Evolutionary conservation across 2,329 filamentous ascomycete species (phyloP).

Genomic region (Akanthomyces muscarius): DNA sequence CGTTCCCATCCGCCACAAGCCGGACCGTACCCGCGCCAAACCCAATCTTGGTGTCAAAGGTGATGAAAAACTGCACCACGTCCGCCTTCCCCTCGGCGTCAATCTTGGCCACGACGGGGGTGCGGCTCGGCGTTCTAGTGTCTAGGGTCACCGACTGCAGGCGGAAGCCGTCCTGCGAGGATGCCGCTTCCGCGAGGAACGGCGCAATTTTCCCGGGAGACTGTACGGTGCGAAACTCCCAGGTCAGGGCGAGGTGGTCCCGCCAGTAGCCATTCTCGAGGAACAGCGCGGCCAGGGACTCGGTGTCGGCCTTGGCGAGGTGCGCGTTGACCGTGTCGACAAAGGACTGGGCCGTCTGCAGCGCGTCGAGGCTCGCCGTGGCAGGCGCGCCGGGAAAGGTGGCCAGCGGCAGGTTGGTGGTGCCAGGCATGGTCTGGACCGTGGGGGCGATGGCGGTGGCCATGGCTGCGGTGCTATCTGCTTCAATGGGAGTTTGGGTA

Average conservation of each 20-base stretch:
- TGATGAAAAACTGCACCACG: conserved; percentile 21
- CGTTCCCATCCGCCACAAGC: conserved; percentile 16
- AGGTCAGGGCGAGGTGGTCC: conserved; percentile 49
- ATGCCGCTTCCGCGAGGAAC: conserved; percentile 15
- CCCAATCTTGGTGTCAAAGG: conserved; percentile 20
- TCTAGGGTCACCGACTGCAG: conserved; percentile 9
- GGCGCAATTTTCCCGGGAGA: conserved; percentile 1
- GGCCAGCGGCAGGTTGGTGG: conserved; percentile 13
- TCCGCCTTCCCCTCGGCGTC: conserved; percentile 18
- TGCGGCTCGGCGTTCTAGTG: neutral
- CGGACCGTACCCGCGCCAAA: conserved; percentile 21
- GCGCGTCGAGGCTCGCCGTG: neutral
- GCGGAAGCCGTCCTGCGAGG: conserved; percentile 9
- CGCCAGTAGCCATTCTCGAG: conserved; percentile 46
- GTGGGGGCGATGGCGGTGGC: conserved; percentile 11
- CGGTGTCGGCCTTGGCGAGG: conserved; percentile 19
- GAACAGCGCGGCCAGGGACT: conserved; percentile 28
- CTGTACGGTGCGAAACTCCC: conserved; percentile 47
- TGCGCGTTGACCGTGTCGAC: conserved; percentile 5
- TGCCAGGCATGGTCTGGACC: conserved; percentile 14
- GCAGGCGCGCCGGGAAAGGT: neutral
- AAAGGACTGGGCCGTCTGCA: conserved; percentile 1
- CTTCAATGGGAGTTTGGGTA: neutral
- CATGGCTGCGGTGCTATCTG: neutral
- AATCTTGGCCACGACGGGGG: conserved; percentile 9